Evolutionary conservation across 768 basidiomycete genomes (phyloP).

Genomic region (Suillus variegatus): DNA sequence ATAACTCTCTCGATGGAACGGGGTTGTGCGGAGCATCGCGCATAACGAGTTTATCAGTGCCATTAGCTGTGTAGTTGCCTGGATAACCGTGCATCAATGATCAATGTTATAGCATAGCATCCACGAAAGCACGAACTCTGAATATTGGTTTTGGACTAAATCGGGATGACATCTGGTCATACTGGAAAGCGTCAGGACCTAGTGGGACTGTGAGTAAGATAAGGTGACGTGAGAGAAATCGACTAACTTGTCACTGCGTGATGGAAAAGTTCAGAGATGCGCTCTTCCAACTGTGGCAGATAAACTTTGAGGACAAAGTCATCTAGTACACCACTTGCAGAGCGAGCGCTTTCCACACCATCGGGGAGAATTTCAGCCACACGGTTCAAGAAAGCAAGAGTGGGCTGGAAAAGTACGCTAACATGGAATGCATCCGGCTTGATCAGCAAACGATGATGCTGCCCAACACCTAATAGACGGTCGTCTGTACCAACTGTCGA

Average conservation of each 20-base stretch:
- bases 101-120: slow-evolving; percentile 1
- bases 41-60: slow-evolving; percentile 91
- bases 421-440: slow-evolving; percentile 95
- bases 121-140: slow-evolving; percentile 50
- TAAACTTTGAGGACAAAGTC: slow-evolving; percentile 94
- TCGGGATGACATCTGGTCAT: slow-evolving; percentile 67
- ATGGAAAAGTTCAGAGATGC: slow-evolving; percentile 85
- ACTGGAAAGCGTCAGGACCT: slow-evolving; percentile 88
- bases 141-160: slow-evolving; percentile 75
- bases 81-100: slow-evolving; percentile 11
- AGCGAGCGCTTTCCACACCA: slow-evolving; percentile 62
- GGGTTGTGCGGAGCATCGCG: slow-evolving; percentile 85
- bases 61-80: slow-evolving; percentile 86
- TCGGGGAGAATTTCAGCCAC: slow-evolving; percentile 73
- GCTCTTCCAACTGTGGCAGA: slow-evolving; percentile 93
- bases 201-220: slow-evolving; percentile 10
- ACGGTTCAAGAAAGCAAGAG: slow-evolving; percentile 78
- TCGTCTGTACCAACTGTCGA: slow-evolving; percentile 71
- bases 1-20: slow-evolving; percentile 95
- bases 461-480: slow-evolving; percentile 66
- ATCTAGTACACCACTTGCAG: slow-evolving; percentile 76
- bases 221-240: not conserved
- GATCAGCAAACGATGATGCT: slow-evolving; percentile 84
- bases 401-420: slow-evolving; percentile 91
- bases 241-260: slow-evolving; percentile 72